A percentile compares a stretch with the other conserved stretches of the same genome.
These are phyloP conservation scores for Diplodia sapinea DNA, from an alignment of 2,329 filamentous ascomycete genomes.

Conservation along the genomic window DNA sequence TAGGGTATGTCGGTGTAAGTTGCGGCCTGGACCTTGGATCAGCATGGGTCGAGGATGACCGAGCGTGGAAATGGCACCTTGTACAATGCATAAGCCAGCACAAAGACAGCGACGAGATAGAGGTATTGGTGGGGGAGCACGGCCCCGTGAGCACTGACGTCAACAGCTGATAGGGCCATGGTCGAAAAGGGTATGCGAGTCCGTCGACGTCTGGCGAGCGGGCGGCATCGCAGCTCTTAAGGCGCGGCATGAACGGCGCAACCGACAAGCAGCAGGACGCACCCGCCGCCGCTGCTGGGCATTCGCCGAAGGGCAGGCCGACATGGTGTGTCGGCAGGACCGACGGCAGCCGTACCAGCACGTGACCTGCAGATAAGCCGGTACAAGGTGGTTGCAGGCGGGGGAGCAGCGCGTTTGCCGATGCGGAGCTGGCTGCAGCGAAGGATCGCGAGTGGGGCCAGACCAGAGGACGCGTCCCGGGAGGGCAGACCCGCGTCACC, in stretches of 20 bases:
- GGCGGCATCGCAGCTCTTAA: constrained; percentile 7
- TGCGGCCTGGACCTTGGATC: constrained; percentile 26
- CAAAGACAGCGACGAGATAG: constrained; percentile 1
- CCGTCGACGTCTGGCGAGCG: neutral
- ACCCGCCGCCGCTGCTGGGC: neutral
- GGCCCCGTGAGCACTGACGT: constrained; percentile 15
- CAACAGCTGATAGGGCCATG: constrained; percentile 16
- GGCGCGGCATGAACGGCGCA: constrained; percentile 6
- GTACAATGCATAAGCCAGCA: constrained; percentile 12
- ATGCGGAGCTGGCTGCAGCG: neutral
- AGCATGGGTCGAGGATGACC: neutral
- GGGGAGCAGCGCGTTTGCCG: constrained; percentile 4
- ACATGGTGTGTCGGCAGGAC: constrained; percentile 12
- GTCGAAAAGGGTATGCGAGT: constrained; percentile 10
- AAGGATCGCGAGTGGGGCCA: neutral
- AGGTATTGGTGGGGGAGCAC: constrained; percentile 25
- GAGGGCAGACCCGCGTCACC: no score
- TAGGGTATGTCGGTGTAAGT: constrained; percentile 56
- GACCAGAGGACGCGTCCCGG: neutral
- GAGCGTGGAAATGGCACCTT: neutral
- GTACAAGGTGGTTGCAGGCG: constrained; percentile 3
- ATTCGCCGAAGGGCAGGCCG: neutral
- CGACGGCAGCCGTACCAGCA: neutral
- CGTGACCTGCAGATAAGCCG: constrained; percentile 23
- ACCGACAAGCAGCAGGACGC: constrained; percentile 11